Percentiles rank a stretch among this genome's conserved stretches.
Conservation (phyloP, 2,329 filamentous ascomycete species). For the Domatiomyces catenatus region DNA sequence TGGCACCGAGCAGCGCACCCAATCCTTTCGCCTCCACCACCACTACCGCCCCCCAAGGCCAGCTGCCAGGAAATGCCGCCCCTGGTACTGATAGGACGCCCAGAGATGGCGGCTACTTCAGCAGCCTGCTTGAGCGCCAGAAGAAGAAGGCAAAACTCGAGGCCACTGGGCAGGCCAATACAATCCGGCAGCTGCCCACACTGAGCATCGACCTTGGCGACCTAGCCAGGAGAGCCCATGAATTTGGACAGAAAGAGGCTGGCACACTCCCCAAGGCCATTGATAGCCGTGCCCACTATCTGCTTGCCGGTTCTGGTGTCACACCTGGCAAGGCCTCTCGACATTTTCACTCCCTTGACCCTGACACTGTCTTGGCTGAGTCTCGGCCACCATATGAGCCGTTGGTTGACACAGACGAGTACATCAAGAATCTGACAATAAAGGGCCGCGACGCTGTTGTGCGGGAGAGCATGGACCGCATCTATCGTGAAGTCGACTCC, state of each 20-base stretch:
- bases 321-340: constrained; percentile 72
- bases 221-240: constrained; percentile 60
- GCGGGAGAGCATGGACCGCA: constrained; percentile 74
- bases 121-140: constrained; percentile 47
- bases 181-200: constrained; percentile 65
- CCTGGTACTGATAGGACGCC: constrained; percentile 4
- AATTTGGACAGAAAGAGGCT: constrained; percentile 52
- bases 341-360: constrained; percentile 67
- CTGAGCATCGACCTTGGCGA: constrained; percentile 86
- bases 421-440: constrained; percentile 71
- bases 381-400: not conserved
- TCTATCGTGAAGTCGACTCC: constrained; percentile 77
- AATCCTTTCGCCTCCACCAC: constrained; percentile 2
- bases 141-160: constrained; percentile 54
- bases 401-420: constrained; percentile 25
- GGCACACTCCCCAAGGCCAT: constrained; percentile 27
- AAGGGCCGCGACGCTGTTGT: constrained; percentile 88
- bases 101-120: constrained; percentile 42
- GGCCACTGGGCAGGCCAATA: constrained; percentile 21
- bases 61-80: constrained; percentile 2
- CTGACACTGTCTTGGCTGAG: constrained; percentile 25
- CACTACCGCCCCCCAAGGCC: constrained; percentile 5
- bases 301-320: constrained; percentile 84
- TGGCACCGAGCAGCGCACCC: not conserved
- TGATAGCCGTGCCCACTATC: constrained; percentile 55